Conservation (phyloP, 176 grass and related monocot genomes). For the Triticum monococcum region DNA sequence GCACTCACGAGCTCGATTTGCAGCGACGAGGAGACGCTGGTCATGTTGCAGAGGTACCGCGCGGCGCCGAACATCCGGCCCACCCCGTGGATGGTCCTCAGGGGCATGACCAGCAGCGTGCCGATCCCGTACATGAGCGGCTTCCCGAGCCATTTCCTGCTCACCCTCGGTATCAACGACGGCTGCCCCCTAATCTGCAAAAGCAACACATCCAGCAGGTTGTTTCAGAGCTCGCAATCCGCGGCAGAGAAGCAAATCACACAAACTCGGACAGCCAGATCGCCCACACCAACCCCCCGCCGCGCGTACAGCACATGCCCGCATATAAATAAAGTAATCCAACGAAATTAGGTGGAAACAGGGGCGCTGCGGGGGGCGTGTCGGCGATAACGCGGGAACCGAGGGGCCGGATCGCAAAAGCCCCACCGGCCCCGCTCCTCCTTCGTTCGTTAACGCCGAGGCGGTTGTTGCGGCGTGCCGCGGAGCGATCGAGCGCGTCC, state of each 20-base stretch:
- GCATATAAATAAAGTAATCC: not conserved
- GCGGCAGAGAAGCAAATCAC: not conserved
- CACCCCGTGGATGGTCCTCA: slow-evolving; percentile 80
- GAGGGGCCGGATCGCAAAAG: slow-evolving; percentile 13
- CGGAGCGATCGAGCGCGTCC: not conserved
- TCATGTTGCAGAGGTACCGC: slow-evolving; percentile 72
- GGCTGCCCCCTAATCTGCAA: slow-evolving; percentile 70
- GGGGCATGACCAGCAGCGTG: slow-evolving; percentile 61
- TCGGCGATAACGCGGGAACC: not conserved
- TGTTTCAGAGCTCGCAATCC: not conserved
- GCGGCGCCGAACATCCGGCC: slow-evolving; percentile 65
- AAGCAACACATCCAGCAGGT: not conserved
- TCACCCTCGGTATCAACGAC: slow-evolving; percentile 60
- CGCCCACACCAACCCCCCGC: not conserved
- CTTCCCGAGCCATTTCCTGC: slow-evolving; percentile 84
- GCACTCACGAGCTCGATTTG: slow-evolving; percentile 87
- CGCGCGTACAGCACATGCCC: not conserved
- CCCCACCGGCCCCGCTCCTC: not conserved
- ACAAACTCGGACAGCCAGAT: not conserved
- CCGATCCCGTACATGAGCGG: slow-evolving; percentile 75
- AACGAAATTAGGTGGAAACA: not conserved
- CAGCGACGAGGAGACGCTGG: slow-evolving; percentile 66
- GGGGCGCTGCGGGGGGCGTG: not conserved
- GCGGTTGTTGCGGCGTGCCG: not conserved
- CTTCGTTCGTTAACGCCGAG: slow-evolving; percentile 17